Evolutionary conservation across 2,329 filamentous ascomycete species (phyloP).

Genomic region (Fusarium lyarnte): DNA sequence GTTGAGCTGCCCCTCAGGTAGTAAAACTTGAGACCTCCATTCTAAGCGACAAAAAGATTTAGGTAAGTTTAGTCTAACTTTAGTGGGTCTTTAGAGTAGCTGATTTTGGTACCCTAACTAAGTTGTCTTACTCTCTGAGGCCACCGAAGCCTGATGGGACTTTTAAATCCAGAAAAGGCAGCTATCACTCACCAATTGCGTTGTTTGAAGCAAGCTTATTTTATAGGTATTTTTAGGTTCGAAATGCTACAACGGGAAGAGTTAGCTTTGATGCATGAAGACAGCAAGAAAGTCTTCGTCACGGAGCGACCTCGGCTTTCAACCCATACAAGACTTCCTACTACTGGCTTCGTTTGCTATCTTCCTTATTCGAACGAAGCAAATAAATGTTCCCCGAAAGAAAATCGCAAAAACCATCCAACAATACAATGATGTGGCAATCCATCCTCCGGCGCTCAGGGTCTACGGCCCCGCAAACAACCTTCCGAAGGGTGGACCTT

Average conservation of each 20-base stretch:
- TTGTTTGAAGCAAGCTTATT: not conserved
- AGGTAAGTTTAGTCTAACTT: not conserved
- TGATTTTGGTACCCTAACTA: not conserved
- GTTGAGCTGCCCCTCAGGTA: not conserved
- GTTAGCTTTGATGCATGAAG: not conserved
- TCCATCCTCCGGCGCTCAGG: constrained; percentile 9
- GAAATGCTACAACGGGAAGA: not conserved
- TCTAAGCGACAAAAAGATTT: not conserved
- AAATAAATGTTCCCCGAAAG: not conserved
- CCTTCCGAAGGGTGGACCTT: constrained; percentile 22
- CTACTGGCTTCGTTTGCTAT: not conserved
- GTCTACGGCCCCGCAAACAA: constrained; percentile 33
- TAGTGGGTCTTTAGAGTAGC: not conserved
- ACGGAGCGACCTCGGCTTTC: not conserved
- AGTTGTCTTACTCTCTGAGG: not conserved
- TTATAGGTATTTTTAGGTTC: not conserved
- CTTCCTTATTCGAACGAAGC: not conserved
- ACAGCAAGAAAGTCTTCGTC: not conserved
- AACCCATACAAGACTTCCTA: not conserved
- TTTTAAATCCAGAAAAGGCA: not conserved
- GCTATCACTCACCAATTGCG: not conserved
- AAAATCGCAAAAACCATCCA: too few species aligned
- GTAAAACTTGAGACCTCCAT: not conserved
- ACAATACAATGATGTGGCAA: not conserved
- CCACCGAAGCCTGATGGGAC: not conserved